phyloP scores from a whole-genome alignment of 1,139 yeast species.

The Saccharomyces hybrid region DNA sequence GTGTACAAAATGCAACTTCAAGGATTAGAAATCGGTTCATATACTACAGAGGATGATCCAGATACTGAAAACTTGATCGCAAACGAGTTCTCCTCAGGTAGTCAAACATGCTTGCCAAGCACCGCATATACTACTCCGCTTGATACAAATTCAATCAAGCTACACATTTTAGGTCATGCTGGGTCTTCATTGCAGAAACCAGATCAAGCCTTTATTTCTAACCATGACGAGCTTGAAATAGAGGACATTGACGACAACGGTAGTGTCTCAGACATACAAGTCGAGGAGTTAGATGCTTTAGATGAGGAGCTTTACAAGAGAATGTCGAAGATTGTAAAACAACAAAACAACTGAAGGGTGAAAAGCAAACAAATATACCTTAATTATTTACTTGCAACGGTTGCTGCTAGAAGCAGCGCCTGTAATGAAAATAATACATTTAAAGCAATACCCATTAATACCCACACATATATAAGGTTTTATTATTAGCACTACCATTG shows the following conservation, averaged over 20 bases:
- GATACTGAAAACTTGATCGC: background rate
- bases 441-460: background rate
- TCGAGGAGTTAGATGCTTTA: constrained; percentile 28
- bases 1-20: constrained; percentile 12
- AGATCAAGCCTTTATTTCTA: background rate
- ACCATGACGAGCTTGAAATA: constrained; percentile 4
- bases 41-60: background rate
- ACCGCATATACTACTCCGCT: background rate
- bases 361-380: background rate
- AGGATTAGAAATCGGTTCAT: background rate
- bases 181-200: background rate
- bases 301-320: constrained; percentile 29
- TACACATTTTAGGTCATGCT: background rate
- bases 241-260: constrained; percentile 22
- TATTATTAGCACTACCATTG: background rate
- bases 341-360: background rate
- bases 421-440: background rate
- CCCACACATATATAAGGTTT: background rate
- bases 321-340: constrained; percentile 11
- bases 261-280: constrained; percentile 23
- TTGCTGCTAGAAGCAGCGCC: background rate
- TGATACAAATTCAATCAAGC: background rate
- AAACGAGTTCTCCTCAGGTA: background rate
- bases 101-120: background rate
- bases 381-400: background rate